Evolutionary conservation across 495 filamentous ascomycete species (phyloP).

Genomic region (Penicillium goetzii): DNA sequence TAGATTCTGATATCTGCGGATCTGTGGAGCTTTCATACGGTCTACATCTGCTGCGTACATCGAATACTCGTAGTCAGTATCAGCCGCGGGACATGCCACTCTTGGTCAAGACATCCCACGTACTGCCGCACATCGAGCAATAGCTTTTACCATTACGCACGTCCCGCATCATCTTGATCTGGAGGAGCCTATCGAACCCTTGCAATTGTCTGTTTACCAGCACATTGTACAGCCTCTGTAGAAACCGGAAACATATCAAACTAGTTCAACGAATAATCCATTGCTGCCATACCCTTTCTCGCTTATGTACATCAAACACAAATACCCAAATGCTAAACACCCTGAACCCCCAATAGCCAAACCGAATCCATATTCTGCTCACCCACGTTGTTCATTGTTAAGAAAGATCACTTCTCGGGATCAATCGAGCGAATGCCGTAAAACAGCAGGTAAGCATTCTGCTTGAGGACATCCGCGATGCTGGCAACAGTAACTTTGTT

Average conservation of each 20-base stretch:
- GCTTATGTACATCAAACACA: constrained; percentile 19
- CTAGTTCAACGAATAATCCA: constrained; percentile 8
- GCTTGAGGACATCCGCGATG: constrained; percentile 77
- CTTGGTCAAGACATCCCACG: too few species aligned
- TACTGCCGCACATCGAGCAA: too few species aligned
- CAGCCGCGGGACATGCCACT: not conserved
- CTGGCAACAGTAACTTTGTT: constrained; percentile 80
- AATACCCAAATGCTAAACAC: constrained; percentile 1
- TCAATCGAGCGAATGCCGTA: constrained; percentile 71
- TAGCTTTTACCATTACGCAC: too few species aligned
- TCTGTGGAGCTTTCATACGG: not conserved
- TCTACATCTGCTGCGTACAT: not conserved
- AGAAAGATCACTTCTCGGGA: constrained; percentile 2
- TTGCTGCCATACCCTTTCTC: constrained; percentile 4
- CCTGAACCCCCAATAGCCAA: not conserved
- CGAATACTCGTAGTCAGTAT: not conserved
- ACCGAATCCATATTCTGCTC: not conserved
- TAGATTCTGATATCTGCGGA: not conserved
- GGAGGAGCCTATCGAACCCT: too few species aligned
- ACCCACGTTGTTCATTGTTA: not conserved
- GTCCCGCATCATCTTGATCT: too few species aligned
- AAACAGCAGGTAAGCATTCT: constrained; percentile 85
- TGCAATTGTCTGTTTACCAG: too few species aligned
- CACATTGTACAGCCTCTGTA: too few species aligned
- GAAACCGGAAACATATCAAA: not conserved